Evolutionary conservation across 2,329 filamentous ascomycete genomes (phyloP).

Genomic region (Zymoseptoria brevis): DNA sequence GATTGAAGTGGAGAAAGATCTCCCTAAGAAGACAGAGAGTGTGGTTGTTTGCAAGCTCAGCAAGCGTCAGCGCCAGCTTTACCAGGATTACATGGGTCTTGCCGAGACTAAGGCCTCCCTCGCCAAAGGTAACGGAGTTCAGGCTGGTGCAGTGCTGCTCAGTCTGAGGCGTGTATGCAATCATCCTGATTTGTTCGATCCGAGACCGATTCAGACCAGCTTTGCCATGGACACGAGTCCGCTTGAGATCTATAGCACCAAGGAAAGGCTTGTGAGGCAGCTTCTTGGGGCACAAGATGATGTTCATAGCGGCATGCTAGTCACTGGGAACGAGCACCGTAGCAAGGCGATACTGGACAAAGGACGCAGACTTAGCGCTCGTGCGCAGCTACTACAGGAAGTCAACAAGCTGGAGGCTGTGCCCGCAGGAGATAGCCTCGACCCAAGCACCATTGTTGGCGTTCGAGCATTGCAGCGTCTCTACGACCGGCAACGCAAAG

Average conservation of each 20-base stretch:
- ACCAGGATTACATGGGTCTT: constrained; percentile 90
- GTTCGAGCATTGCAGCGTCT: constrained; percentile 21
- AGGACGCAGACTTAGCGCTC: constrained; percentile 18
- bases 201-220: constrained; percentile 91
- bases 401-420: constrained; percentile 15
- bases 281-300: constrained; percentile 34
- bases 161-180: constrained; percentile 97
- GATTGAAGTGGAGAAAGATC: constrained; percentile 96
- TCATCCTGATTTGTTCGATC: constrained; percentile 93
- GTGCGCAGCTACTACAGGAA: constrained; percentile 14
- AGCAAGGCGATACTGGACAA: constrained; percentile 13
- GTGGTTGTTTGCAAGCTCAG: constrained; percentile 93
- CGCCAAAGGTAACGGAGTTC: constrained; percentile 88
- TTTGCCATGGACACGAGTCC: constrained; percentile 75
- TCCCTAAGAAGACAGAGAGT: constrained; percentile 96
- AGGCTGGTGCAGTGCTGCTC: constrained; percentile 97
- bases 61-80: constrained; percentile 88
- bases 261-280: constrained; percentile 61
- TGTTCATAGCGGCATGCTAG: no score
- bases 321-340: constrained; percentile 16
- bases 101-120: constrained; percentile 83
- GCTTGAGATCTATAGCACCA: constrained; percentile 62
- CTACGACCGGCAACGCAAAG: constrained; percentile 16
- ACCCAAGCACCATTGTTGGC: constrained; percentile 21
- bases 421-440: constrained; percentile 12